Evolutionary conservation across 805 yeast genomes (phyloP).

Genomic region (Maudiozyma turicensis): DNA sequence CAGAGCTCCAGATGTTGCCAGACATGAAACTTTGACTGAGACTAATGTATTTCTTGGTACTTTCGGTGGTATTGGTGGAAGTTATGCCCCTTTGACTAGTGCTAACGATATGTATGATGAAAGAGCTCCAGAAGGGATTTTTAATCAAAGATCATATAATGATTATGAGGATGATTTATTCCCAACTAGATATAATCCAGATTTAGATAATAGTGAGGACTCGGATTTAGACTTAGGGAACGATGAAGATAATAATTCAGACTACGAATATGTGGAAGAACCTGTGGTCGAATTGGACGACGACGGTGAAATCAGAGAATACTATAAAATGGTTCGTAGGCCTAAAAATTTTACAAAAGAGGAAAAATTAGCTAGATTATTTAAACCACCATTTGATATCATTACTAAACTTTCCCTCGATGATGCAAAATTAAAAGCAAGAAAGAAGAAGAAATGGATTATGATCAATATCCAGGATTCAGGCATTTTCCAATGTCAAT

Average conservation of each 20-base stretch:
- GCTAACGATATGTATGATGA: conserved; percentile 28
- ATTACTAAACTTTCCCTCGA: conserved; percentile 63
- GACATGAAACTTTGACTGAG: conserved; percentile 54
- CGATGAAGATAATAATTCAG: conserved; percentile 18
- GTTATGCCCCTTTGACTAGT: conserved; percentile 18
- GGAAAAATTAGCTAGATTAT: conserved; percentile 66
- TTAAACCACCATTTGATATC: conserved; percentile 90
- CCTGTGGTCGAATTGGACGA: conserved; percentile 26
- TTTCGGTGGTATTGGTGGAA: conserved; percentile 33
- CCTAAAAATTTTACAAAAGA: conserved; percentile 21
- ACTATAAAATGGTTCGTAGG: conserved; percentile 21
- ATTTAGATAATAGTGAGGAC: conserved; percentile 22
- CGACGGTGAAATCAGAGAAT: conserved; percentile 31
- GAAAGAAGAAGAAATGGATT: conserved; percentile 59
- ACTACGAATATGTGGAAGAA: conserved; percentile 27
- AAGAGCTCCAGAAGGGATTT: conserved; percentile 27
- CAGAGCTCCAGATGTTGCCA: conserved; percentile 67
- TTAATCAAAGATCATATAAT: conserved; percentile 28
- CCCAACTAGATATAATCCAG: conserved; percentile 18
- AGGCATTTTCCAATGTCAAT: conserved; percentile 79
- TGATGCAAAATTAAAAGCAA: conserved; percentile 59
- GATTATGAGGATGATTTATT: conserved; percentile 5
- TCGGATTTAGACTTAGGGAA: conserved; percentile 30
- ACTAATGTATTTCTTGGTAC: conserved; percentile 28
- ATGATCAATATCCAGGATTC: conserved; percentile 81